phyloP scores from a whole-genome alignment of 2,329 filamentous ascomycete species.

The Colletotrichum sansevieriae region DNA sequence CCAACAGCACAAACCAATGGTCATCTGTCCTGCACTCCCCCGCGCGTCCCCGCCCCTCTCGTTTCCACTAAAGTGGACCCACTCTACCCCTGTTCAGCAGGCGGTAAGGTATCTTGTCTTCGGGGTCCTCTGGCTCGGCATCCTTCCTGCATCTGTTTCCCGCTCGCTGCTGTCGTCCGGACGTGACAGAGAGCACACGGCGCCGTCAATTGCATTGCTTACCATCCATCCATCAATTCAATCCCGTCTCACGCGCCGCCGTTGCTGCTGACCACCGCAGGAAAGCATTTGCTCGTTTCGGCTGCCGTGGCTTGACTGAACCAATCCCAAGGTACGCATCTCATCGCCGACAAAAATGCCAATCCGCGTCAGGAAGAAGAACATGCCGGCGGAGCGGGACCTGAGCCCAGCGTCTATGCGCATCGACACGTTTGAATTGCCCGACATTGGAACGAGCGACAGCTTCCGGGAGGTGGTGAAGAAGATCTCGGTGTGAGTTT shows the following conservation, averaged over 20 bases:
- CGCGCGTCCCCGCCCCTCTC: conserved; percentile 18
- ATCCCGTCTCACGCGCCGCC: conserved; percentile 3
- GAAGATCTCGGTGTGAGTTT: conserved; percentile 72
- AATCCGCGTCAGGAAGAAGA: conserved; percentile 53
- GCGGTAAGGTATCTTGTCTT: conserved; percentile 23
- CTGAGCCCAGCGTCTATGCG: conserved; percentile 52
- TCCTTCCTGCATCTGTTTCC: conserved; percentile 22
- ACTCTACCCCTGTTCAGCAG: conserved; percentile 33
- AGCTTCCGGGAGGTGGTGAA: conserved; percentile 74
- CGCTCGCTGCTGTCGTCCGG: conserved; percentile 5
- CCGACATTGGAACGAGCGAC: conserved; percentile 70
- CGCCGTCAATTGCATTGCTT: neutral
- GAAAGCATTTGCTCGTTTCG: conserved; percentile 4
- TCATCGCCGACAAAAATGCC: conserved; percentile 49
- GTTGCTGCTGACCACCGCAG: conserved; percentile 11
- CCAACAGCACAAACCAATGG: conserved; percentile 11
- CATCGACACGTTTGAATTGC: conserved; percentile 58
- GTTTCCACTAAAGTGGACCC: conserved; percentile 34
- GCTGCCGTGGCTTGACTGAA: conserved; percentile 11
- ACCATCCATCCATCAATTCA: conserved; percentile 7
- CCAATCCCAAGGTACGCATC: conserved; percentile 9
- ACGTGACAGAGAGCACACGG: conserved; percentile 19
- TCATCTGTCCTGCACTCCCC: conserved; percentile 19
- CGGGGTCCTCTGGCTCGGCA: conserved; percentile 33
- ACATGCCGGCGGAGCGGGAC: conserved; percentile 49